Conservation (phyloP, 495 filamentous ascomycete species). For the Beverwykella pulmonaria region DNA sequence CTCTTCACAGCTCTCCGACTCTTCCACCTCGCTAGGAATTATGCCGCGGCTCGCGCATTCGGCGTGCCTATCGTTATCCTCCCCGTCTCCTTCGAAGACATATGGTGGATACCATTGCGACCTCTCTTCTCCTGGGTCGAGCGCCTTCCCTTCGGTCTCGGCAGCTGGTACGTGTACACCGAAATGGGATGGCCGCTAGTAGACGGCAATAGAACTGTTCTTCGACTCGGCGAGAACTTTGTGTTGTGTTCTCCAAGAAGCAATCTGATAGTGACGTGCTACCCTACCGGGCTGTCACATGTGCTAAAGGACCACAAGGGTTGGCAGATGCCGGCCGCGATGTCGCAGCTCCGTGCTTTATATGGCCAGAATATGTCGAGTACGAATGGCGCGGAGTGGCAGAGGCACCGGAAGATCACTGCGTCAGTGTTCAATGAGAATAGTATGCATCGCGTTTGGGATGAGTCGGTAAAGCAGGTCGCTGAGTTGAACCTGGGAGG, state of each 20-base stretch:
- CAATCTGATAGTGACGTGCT: slow-evolving; percentile 15
- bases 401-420: slow-evolving; percentile 21
- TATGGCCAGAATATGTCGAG: slow-evolving; percentile 19
- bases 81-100: slow-evolving; percentile 15
- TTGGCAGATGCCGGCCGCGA: slow-evolving; percentile 3
- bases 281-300: background rate
- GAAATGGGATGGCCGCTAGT: slow-evolving; percentile 13
- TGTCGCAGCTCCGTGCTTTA: slow-evolving; percentile 9
- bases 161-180: slow-evolving; percentile 29
- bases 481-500: background rate
- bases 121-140: slow-evolving; percentile 24
- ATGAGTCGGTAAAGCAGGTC: background rate
- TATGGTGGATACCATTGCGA: slow-evolving; percentile 16
- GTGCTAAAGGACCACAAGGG: slow-evolving; percentile 1
- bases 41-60: slow-evolving; percentile 9
- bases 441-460: slow-evolving; percentile 14
- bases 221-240: slow-evolving; percentile 18
- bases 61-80: slow-evolving; percentile 12
- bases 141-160: slow-evolving; percentile 21
- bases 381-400: slow-evolving; percentile 22
- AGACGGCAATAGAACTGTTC: slow-evolving; percentile 6
- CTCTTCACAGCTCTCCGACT: background rate
- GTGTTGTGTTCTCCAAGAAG: slow-evolving; percentile 10
- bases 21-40: slow-evolving; percentile 2
- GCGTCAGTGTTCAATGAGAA: slow-evolving; percentile 21